These are phyloP conservation scores for Cercophora samala DNA, from an alignment of 495 filamentous ascomycete genomes.

Conservation along the genomic window DNA sequence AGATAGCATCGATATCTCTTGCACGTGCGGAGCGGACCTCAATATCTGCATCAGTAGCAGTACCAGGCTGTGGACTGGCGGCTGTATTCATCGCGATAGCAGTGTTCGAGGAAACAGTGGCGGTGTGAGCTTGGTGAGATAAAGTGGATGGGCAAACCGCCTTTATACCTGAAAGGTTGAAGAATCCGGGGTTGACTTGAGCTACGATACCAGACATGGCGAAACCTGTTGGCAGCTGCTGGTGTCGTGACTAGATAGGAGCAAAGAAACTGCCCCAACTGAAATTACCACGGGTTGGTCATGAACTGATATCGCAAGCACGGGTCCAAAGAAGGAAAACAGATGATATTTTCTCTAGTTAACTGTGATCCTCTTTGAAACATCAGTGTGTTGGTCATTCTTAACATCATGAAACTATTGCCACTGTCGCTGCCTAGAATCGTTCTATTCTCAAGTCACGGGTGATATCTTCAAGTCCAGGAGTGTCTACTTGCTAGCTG, in stretches of 20 bases:
- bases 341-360: too few relatives aligned
- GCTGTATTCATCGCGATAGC: too few relatives aligned
- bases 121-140: too few relatives aligned
- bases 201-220: neutral
- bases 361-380: neutral
- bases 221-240: neutral
- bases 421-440: neutral
- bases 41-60: neutral
- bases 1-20: neutral
- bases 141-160: too few relatives aligned
- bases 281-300: neutral
- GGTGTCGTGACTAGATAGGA: neutral
- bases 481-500: too few relatives aligned
- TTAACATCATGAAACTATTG: neutral
- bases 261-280: neutral
- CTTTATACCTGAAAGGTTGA: neutral
- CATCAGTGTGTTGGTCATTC: neutral
- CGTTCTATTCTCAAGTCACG: too few relatives aligned
- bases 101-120: too few relatives aligned
- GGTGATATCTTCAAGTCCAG: too few relatives aligned
- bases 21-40: neutral
- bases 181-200: neutral
- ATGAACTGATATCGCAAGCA: neutral
- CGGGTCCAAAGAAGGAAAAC: neutral
- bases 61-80: too few relatives aligned